These are phyloP conservation scores for Luvunga scandens DNA, from an alignment of 345 rosid genomes.

Conservation along the genomic window DNA sequence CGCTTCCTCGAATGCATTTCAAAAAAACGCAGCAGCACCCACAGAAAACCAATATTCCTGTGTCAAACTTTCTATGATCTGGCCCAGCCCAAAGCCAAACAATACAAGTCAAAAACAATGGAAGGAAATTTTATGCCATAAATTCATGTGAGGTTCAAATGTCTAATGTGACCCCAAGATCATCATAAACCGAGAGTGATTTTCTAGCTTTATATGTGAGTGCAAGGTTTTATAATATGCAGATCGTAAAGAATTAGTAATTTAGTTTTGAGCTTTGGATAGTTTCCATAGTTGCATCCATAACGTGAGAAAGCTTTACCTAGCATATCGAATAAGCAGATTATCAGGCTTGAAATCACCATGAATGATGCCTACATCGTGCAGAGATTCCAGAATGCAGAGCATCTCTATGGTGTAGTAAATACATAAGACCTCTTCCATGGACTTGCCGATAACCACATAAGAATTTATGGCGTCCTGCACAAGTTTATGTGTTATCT, in stretches of 20 bases:
- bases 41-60: not conserved
- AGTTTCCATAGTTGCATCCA: not conserved
- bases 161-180: not conserved
- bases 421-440: conserved; percentile 89
- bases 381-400: conserved; percentile 82
- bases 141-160: not conserved
- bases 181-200: not conserved
- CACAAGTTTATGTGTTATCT: conserved; percentile 13
- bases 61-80: not conserved
- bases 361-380: conserved; percentile 80
- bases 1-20: not conserved
- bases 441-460: conserved; percentile 61
- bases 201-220: not conserved
- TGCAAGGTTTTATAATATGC: not conserved
- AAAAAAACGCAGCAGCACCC: not conserved
- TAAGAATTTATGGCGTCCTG: conserved; percentile 95
- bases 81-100: not conserved
- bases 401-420: conserved; percentile 94
- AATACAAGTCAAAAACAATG: not conserved
- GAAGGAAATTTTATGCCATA: not conserved
- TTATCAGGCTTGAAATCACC: conserved; percentile 99
- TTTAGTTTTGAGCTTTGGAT: not conserved
- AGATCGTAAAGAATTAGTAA: not conserved
- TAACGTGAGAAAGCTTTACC: conserved; percentile 36
- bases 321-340: conserved; percentile 70